Evolutionary conservation across 345 rosid genomes (phyloP).

Genomic region (Gossypium ekmanianum): DNA sequence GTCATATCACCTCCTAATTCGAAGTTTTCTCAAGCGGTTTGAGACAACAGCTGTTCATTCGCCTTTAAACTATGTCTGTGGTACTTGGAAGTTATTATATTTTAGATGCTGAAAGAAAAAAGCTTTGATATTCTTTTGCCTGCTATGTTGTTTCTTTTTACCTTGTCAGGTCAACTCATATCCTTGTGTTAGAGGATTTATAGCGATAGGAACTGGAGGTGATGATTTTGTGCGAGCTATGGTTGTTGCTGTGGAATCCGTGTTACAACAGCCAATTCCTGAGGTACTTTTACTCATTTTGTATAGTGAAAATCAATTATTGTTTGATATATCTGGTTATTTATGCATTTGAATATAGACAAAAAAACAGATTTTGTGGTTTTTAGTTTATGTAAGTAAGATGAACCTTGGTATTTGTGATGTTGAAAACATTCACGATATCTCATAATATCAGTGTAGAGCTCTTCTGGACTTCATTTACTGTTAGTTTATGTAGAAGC

Average conservation of each 20-base stretch:
- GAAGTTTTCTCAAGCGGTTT: neutral
- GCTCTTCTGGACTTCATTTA: neutral
- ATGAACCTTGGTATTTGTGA: neutral
- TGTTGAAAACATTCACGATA: neutral
- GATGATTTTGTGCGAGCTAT: conserved; percentile 95
- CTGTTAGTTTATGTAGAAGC: neutral
- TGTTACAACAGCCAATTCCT: conserved; percentile 74
- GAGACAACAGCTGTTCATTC: neutral
- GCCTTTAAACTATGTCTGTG: neutral
- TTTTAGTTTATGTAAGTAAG: neutral
- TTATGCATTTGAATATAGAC: neutral
- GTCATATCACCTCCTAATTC: neutral
- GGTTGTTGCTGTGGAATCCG: conserved; percentile 98
- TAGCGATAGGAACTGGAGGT: conserved; percentile 95
- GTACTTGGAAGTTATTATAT: neutral
- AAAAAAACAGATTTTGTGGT: neutral
- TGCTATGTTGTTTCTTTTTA: conserved; percentile 14
- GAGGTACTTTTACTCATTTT: conserved; percentile 43
- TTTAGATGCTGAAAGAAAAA: neutral
- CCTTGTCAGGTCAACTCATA: conserved; percentile 76
- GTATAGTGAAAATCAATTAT: neutral
- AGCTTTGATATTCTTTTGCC: conserved; percentile 5
- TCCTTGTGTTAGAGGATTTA: conserved; percentile 94
- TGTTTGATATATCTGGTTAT: neutral
- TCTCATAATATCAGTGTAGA: neutral